Evolutionary conservation across 2,329 filamentous ascomycete genomes (phyloP).

Genomic region (Alternaria triticimaculans): DNA sequence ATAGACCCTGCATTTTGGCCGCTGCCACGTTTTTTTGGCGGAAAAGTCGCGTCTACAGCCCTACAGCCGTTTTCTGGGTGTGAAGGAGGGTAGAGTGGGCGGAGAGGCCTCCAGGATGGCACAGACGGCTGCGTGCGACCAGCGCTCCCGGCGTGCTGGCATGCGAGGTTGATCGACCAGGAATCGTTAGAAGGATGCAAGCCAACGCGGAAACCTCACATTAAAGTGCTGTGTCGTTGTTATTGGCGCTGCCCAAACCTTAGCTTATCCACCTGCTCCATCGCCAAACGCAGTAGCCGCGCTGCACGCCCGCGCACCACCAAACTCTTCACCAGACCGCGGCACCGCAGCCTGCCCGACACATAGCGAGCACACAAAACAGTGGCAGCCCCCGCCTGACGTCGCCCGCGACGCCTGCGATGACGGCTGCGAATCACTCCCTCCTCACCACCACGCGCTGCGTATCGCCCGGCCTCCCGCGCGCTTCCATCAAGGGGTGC

Average conservation of each 20-base stretch:
- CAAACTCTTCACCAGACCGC: background rate
- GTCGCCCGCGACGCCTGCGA: background rate
- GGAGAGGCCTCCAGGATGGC: conserved; percentile 24
- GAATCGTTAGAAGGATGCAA: conserved; percentile 27
- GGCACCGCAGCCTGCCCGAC: background rate
- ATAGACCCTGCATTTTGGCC: conserved; percentile 34
- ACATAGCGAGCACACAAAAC: background rate
- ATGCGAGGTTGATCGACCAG: conserved; percentile 31
- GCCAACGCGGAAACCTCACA: conserved; percentile 33
- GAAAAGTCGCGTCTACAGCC: conserved; percentile 42
- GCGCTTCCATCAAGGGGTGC: conserved; percentile 24
- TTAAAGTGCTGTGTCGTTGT: background rate
- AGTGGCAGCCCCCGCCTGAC: background rate
- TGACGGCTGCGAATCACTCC: background rate
- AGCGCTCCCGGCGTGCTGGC: conserved; percentile 33
- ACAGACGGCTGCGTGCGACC: conserved; percentile 14
- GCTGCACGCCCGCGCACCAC: background rate
- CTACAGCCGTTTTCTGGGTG: conserved; percentile 30
- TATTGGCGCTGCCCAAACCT: conserved; percentile 5
- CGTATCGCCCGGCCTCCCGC: conserved; percentile 36
- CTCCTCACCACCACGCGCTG: conserved; percentile 13
- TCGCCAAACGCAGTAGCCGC: conserved; percentile 34
- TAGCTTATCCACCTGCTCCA: conserved; percentile 15
- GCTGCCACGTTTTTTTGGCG: conserved; percentile 39
- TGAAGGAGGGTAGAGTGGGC: conserved; percentile 31